Evolutionary conservation across 495 filamentous ascomycete species (phyloP), one percentile per base, ranked within the genome.

Genomic region (Acidomyces sp.): DNA sequence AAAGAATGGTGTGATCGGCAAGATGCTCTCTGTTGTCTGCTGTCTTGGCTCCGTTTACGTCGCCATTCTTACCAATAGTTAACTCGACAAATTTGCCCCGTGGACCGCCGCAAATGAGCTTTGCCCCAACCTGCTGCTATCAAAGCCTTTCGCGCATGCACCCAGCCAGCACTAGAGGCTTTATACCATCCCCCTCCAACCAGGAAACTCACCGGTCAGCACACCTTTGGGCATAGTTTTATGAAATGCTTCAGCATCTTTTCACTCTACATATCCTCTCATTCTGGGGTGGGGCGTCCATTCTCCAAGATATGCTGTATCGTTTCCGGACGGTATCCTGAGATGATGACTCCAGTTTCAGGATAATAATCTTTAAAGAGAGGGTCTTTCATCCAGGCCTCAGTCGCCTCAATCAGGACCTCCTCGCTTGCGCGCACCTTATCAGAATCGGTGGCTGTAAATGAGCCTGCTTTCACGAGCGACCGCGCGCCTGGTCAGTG

Each of bases 111-210:
- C 59, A 62, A 13, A 66, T 43, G 36, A 71, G 70, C 3, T 41
- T 53, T 0, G 62, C 68, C 4, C 69, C 70, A 0, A 72, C 46
- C 4, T 6, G 65, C 61, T 21, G 67, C 59, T 6, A 62, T 23
- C 44, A 72, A 55, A 0, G 69, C 66, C n/a, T 61, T 62, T 6
- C 54, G 50, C 0, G 70, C 68, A 42, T 63, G 62, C 1, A 71
- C 63, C 70, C 69, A 74, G 10, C 70, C 70, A 0, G 68, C 63
- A 13, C 62, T 60, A 2, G 41, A 42, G 11, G 59, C 47, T 33
- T 60, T 66, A 15, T 60, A 55, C 70, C n/a, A n/a, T n/a, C n/a
- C n/a, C 70, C 40, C 65, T 65, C 70, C 70, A 74, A 0, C 55
- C 55, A 0, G 59, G 62, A 34, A 72, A 72, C 0, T 62, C 50